These are phyloP conservation scores for Gymnopilus junonius DNA, from an alignment of 768 basidiomycete genomes.

Conservation along the genomic window DNA sequence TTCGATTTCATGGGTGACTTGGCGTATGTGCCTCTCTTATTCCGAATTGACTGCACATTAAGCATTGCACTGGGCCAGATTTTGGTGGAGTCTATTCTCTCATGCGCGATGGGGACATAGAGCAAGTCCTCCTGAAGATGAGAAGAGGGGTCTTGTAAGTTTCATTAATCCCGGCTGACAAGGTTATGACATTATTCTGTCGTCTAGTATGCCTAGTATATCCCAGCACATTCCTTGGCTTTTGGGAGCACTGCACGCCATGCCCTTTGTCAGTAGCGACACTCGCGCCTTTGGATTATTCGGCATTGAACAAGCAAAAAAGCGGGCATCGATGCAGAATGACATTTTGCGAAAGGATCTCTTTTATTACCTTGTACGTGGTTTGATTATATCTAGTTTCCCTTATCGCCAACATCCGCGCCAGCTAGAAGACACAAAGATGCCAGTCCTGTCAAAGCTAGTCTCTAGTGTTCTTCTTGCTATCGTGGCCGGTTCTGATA, in stretches of 20 bases:
- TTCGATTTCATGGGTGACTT: slow-evolving; percentile 45
- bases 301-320: slow-evolving; percentile 26
- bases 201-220: slow-evolving; percentile 24
- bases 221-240: slow-evolving; percentile 28
- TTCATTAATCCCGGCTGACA: too few species aligned
- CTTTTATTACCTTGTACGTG: slow-evolving; percentile 31
- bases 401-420: neutral
- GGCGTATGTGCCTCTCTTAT: slow-evolving; percentile 28
- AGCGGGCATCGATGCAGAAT: slow-evolving; percentile 15
- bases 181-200: too few species aligned
- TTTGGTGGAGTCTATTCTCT: slow-evolving; percentile 37
- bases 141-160: slow-evolving; percentile 27
- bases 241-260: slow-evolving; percentile 1
- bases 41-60: neutral
- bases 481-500: slow-evolving; percentile 39
- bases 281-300: slow-evolving; percentile 17
- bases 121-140: slow-evolving; percentile 17
- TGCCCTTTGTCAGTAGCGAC: slow-evolving; percentile 19
- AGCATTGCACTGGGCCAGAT: slow-evolving; percentile 20
- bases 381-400: neutral
- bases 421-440: slow-evolving; percentile 11
- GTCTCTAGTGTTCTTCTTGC: slow-evolving; percentile 27
- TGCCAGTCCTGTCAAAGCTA: slow-evolving; percentile 10
- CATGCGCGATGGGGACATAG: slow-evolving; percentile 30
- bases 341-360: slow-evolving; percentile 27